Evolutionary conservation across 2,329 filamentous ascomycete species (phyloP).

Genomic region (Diaporthe ampelina): DNA sequence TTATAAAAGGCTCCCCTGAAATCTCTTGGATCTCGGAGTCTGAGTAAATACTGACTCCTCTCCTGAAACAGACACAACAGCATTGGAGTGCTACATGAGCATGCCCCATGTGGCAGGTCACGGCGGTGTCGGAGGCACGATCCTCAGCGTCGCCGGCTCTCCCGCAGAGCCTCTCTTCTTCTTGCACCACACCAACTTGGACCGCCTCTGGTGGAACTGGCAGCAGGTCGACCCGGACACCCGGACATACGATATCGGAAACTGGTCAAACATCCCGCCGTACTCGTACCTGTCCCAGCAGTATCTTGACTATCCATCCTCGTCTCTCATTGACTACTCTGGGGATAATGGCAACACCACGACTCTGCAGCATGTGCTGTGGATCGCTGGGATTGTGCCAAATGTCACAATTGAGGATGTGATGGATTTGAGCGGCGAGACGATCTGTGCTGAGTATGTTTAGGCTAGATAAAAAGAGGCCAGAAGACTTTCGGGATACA

Average conservation of each 20-base stretch:
- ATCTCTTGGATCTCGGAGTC: neutral
- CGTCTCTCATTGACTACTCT: constrained; percentile 13
- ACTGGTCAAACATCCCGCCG: constrained; percentile 34
- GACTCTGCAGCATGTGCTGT: constrained; percentile 32
- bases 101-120: constrained; percentile 46
- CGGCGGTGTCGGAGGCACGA: constrained; percentile 44
- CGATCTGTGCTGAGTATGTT: constrained; percentile 33
- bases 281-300: constrained; percentile 12
- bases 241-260: constrained; percentile 6
- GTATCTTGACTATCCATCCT: neutral
- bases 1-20: neutral
- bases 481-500: neutral
- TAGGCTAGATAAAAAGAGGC: neutral
- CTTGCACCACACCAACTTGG: constrained; percentile 49
- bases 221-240: constrained; percentile 43
- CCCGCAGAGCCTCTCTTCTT: constrained; percentile 54
- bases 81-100: constrained; percentile 44
- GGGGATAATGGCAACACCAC: constrained; percentile 30
- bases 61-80: constrained; percentile 15
- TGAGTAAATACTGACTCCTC: neutral
- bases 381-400: constrained; percentile 31
- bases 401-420: constrained; percentile 33
- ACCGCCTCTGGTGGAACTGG: constrained; percentile 50
- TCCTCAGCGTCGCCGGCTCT: constrained; percentile 40
- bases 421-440: constrained; percentile 33